These are phyloP conservation scores for Triticum aestivum DNA, from an alignment of 176 grass and related monocot genomes.

Conservation along the genomic window IWGSC_CS_RefSeq_v2.1 NC_057810.1:647043935-647044434, in stretches of 20 bases:
- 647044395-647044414: background rate
- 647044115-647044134: background rate
- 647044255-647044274: constrained; percentile 88
- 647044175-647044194: constrained; percentile 49
- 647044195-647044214: constrained; percentile 58
- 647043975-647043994: constrained; percentile 91
- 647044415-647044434: background rate
- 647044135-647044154: background rate
- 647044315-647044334: constrained; percentile 50
- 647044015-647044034: background rate
- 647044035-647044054: background rate
- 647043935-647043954: constrained; percentile 62
- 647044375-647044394: constrained; percentile 16
- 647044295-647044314: constrained; percentile 64
- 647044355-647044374: constrained; percentile 44
- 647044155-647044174: background rate
- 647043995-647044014: background rate
- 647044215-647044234: constrained; percentile 86
- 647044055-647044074: background rate
- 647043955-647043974: constrained; percentile 78
- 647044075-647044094: background rate
- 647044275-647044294: constrained; percentile 74
- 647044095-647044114: background rate
- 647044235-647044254: constrained; percentile 78
- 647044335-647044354: constrained; percentile 23